These are phyloP conservation scores for Dryadomyces sulphureus DNA, from an alignment of 2,329 filamentous ascomycete genomes.

Conservation along the genomic window DNA sequence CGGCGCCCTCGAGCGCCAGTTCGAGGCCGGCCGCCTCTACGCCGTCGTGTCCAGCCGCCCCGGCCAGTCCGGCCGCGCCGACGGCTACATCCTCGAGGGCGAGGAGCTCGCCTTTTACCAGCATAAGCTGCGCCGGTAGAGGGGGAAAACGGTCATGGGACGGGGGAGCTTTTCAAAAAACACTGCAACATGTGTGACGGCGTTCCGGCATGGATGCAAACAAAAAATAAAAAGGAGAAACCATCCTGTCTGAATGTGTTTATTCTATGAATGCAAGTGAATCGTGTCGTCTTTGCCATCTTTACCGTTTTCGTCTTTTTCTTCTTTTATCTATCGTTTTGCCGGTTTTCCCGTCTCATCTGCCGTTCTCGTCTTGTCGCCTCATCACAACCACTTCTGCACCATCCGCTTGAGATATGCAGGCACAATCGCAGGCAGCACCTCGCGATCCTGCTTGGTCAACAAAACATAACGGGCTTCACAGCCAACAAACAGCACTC, in stretches of 20 bases:
- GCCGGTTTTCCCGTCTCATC: background rate
- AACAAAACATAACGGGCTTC: background rate
- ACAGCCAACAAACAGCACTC: background rate
- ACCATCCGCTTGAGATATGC: background rate
- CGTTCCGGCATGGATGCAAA: background rate
- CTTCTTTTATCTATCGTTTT: background rate
- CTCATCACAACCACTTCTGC: background rate
- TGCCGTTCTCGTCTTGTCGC: background rate
- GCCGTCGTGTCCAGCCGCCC: constrained; percentile 86
- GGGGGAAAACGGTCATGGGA: background rate
- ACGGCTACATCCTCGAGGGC: constrained; percentile 97
- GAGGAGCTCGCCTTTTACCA: constrained; percentile 99
- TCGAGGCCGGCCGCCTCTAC: constrained; percentile 96
- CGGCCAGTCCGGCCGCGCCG: constrained; percentile 89
- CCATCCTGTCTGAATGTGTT: too few species aligned
- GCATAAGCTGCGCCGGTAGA: constrained; percentile 97
- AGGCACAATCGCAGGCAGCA: background rate
- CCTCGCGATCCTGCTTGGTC: background rate
- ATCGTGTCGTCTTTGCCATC: too few species aligned
- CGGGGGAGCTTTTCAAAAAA: background rate
- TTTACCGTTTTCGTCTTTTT: too few species aligned
- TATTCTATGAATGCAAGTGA: too few species aligned
- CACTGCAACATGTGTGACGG: background rate
- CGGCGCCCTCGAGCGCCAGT: constrained; percentile 85
- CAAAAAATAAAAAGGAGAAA: background rate